phyloP scores from a whole-genome alignment of 441 rosid species.

The Croton setiger region DNA sequence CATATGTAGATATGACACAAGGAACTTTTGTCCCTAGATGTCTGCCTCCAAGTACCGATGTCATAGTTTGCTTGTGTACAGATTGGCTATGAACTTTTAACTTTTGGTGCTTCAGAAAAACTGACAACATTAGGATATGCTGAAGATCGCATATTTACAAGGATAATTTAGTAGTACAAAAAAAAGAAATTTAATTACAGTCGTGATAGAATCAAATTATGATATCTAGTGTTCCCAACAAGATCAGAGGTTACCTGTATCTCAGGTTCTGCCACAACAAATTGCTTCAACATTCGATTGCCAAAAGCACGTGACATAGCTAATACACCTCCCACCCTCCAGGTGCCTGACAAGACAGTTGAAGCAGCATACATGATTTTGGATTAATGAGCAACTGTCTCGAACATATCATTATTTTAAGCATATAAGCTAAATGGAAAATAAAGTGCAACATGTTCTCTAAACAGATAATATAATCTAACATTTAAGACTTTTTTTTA shows the following conservation, averaged over 20 bases:
- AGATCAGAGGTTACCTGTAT: constrained; percentile 62
- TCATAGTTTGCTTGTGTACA: background rate
- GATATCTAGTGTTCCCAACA: background rate
- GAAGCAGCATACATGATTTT: constrained; percentile 16
- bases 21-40: background rate
- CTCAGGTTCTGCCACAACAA: constrained; percentile 96
- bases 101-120: background rate
- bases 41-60: background rate
- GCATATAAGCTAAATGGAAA: background rate
- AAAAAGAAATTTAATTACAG: background rate
- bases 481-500: background rate
- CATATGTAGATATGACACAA: background rate
- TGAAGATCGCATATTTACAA: too few species aligned
- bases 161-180: background rate
- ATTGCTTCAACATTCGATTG: constrained; percentile 97
- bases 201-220: background rate
- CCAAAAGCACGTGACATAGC: constrained; percentile 99
- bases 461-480: background rate
- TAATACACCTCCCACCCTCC: constrained; percentile 98
- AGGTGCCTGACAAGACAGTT: constrained; percentile 62
- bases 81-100: background rate
- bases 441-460: background rate
- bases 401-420: background rate
- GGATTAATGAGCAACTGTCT: background rate
- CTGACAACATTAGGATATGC: background rate